phyloP scores from a whole-genome alignment of 202 grass and related monocot species.

The Dendrocalamus latiflorus region DNA sequence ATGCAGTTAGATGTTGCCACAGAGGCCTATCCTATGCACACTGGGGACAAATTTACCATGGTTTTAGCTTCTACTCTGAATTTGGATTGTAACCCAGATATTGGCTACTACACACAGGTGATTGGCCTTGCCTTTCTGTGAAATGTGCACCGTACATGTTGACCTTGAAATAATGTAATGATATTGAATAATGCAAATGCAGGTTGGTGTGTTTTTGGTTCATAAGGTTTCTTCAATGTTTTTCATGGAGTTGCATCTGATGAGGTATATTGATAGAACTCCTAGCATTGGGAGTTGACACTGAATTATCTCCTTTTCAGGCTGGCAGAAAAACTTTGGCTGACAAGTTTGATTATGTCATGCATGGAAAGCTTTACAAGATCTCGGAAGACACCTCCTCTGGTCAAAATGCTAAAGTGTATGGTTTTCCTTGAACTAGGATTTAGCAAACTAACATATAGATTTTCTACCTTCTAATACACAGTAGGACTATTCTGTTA shows the following conservation, averaged over 20 bases:
- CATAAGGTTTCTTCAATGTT: not conserved
- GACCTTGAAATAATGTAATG: not conserved
- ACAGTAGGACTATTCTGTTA: not conserved
- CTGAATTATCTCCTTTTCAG: slow-evolving; percentile 25
- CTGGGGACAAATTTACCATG: slow-evolving; percentile 68
- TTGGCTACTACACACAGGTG: slow-evolving; percentile 67
- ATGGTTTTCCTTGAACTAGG: slow-evolving; percentile 10
- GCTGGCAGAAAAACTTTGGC: slow-evolving; percentile 51
- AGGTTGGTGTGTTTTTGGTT: not conserved
- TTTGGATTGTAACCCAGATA: slow-evolving; percentile 75
- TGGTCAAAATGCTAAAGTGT: slow-evolving; percentile 48
- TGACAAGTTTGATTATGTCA: slow-evolving; percentile 67
- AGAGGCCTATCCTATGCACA: slow-evolving; percentile 47
- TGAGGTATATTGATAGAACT: not conserved
- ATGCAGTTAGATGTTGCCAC: slow-evolving; percentile 84
- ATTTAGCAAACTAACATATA: not conserved
- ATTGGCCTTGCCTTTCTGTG: not conserved
- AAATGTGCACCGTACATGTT: not conserved
- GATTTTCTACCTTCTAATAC: not conserved
- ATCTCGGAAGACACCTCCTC: slow-evolving; percentile 53
- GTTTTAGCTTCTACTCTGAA: slow-evolving; percentile 76
- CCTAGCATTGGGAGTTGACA: not conserved
- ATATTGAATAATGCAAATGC: not conserved
- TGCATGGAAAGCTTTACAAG: slow-evolving; percentile 76
- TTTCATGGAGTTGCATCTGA: not conserved